Percentiles rank a stretch among this genome's conserved stretches.
Evolutionary conservation across 1,139 yeast genomes (phyloP).

Genomic region (Yamadazyma dushanensis): DNA sequence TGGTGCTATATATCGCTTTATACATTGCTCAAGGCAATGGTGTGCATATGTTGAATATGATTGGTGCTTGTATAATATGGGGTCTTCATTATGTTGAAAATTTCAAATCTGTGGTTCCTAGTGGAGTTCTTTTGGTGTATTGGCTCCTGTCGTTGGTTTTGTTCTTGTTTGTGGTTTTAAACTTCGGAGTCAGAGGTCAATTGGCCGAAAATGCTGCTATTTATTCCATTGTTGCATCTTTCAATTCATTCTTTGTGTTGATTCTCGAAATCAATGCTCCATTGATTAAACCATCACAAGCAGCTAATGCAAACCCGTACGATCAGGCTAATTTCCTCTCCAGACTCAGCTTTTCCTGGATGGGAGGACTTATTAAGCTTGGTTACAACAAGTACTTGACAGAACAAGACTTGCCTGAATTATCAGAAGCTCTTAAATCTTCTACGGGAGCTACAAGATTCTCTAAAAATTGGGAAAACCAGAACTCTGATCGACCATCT

Average conservation of each 20-base stretch:
- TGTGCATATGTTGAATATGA: conserved; percentile 30
- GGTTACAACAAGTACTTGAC: conserved; percentile 76
- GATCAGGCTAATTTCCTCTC: conserved; percentile 83
- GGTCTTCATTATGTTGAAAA: conserved; percentile 71
- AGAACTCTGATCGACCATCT: conserved; percentile 5
- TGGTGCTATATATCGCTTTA: conserved; percentile 29
- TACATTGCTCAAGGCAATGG: conserved; percentile 37
- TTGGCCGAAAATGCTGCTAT: not conserved
- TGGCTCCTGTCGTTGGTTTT: conserved; percentile 63
- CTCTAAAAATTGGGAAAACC: conserved; percentile 21
- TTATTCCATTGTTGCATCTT: not conserved
- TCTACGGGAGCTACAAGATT: conserved; percentile 20
- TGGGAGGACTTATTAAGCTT: conserved; percentile 82
- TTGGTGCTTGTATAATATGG: conserved; percentile 49
- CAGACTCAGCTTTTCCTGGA: conserved; percentile 84
- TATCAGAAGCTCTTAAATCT: conserved; percentile 19
- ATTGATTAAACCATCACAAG: not conserved
- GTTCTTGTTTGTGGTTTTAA: conserved; percentile 28
- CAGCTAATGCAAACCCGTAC: conserved; percentile 49
- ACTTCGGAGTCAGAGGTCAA: not conserved
- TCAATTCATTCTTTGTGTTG: conserved; percentile 1
- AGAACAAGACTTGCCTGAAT: conserved; percentile 41
- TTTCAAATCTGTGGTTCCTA: conserved; percentile 61
- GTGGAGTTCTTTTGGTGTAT: conserved; percentile 66
- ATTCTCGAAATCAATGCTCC: conserved; percentile 1